phyloP scores from a whole-genome alignment of 139 green algal species.

The Tetraselmis striata region DNA sequence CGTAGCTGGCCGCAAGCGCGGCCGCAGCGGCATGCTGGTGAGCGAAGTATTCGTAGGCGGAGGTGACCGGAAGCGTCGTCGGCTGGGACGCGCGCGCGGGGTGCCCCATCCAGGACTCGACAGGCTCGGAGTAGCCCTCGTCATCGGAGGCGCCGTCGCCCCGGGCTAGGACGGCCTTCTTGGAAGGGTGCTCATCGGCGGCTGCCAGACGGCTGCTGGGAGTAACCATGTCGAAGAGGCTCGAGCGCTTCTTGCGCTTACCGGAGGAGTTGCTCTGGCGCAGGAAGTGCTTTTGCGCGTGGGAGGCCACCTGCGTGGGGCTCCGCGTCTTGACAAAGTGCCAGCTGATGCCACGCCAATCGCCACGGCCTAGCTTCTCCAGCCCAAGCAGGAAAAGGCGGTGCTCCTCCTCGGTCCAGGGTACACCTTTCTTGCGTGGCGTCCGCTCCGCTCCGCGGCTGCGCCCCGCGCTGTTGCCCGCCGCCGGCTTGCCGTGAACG shows the following conservation, averaged over 20 bases:
- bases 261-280: slow-evolving; percentile 45
- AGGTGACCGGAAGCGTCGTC: background rate
- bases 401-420: slow-evolving; percentile 68
- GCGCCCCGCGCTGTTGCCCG: background rate
- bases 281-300: slow-evolving; percentile 78
- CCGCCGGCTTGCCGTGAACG: no score
- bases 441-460: background rate
- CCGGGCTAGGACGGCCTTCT: no score
- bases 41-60: background rate
- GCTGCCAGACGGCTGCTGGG: no score
- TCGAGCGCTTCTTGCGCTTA: slow-evolving; percentile 50
- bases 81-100: background rate
- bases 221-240: slow-evolving; percentile 63
- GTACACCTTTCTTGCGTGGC: slow-evolving; percentile 18
- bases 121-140: no score
- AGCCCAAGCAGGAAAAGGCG: slow-evolving; percentile 55
- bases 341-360: slow-evolving; percentile 59
- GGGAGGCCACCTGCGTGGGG: slow-evolving; percentile 56
- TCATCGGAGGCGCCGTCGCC: no score
- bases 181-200: background rate
- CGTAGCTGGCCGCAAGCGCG: no score
- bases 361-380: slow-evolving; percentile 58
- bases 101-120: background rate
- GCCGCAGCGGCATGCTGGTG: no score
- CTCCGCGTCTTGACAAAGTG: slow-evolving; percentile 60